Evolutionary conservation across 371 early-diverging fungal genomes (phyloP).

Genomic region (Capillidium heterosporum): DNA sequence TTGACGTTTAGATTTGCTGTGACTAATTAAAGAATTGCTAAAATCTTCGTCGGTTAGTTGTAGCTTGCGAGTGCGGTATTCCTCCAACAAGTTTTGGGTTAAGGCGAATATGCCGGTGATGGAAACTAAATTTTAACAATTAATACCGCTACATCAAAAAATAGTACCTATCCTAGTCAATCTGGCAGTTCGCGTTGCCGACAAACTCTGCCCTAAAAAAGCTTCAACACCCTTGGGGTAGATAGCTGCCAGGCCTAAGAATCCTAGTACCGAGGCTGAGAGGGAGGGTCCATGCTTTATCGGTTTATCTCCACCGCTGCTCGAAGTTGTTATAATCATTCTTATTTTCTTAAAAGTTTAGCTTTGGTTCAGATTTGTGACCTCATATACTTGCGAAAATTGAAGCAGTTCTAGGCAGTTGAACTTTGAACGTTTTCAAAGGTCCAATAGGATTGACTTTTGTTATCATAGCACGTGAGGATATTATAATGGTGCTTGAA

Average conservation of each 20-base stretch:
- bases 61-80: not conserved
- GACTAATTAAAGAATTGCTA: slow-evolving; percentile 1
- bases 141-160: not conserved
- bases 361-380: too few relatives aligned
- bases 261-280: not conserved
- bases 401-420: too few relatives aligned
- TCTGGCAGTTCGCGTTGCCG: not conserved
- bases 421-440: too few relatives aligned
- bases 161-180: slow-evolving; percentile 3
- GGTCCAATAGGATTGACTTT: too few relatives aligned
- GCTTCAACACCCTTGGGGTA: slow-evolving; percentile 1
- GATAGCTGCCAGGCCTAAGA: not conserved
- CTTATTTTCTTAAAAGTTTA: too few relatives aligned
- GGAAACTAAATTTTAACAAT: not conserved
- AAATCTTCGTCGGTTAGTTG: not conserved
- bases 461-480: too few relatives aligned
- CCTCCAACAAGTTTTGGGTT: not conserved
- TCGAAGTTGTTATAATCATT: too few relatives aligned
- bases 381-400: too few relatives aligned
- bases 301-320: not conserved
- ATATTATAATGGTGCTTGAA: too few relatives aligned
- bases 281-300: slow-evolving; percentile 2
- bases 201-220: not conserved
- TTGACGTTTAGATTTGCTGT: not conserved
- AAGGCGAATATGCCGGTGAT: not conserved